phyloP scores from a whole-genome alignment of 1,284 basidiomycete genomes.

The Malassezia globosa region DNA sequence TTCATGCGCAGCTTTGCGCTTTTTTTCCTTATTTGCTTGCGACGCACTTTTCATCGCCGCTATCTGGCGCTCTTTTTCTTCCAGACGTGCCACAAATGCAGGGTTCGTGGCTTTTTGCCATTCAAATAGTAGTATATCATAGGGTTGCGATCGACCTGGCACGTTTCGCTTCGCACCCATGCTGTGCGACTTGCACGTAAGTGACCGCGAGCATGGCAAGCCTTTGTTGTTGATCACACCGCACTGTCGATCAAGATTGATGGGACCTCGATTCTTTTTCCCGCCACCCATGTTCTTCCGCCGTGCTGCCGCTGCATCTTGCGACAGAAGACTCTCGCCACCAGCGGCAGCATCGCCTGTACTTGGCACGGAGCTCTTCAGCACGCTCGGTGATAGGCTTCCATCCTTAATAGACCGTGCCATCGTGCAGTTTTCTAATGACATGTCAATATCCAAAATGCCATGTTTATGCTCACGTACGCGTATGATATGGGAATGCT shows the following conservation, averaged over 20 bases:
- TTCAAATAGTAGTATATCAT: constrained; percentile 67
- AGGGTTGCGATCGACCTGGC: constrained; percentile 68
- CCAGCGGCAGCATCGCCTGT: no score
- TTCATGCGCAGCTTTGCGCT: constrained; percentile 22
- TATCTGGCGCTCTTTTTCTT: constrained; percentile 52
- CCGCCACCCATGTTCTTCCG: constrained; percentile 22
- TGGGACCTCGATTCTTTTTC: constrained; percentile 21
- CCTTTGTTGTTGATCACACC: constrained; percentile 95
- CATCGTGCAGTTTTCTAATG: constrained; percentile 34
- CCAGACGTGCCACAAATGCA: constrained; percentile 75
- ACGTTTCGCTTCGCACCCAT: constrained; percentile 94
- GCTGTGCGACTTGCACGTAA: constrained; percentile 95
- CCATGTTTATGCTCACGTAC: constrained; percentile 16
- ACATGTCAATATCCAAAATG: background rate
- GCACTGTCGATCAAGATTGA: constrained; percentile 80
- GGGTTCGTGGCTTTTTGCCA: constrained; percentile 88
- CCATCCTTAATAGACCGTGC: constrained; percentile 29
- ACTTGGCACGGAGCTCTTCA: no score
- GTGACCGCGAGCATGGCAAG: constrained; percentile 82
- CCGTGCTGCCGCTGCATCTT: background rate
- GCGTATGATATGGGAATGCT: constrained; percentile 27
- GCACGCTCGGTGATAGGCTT: constrained; percentile 25
- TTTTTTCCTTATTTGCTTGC: constrained; percentile 31
- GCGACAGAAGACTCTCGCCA: no score
- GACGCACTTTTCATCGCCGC: constrained; percentile 33